Evolutionary conservation across 2,329 filamentous ascomycete genomes (phyloP), one percentile per base, ranked within the genome.

Genomic region (Ophiocordyceps robertsii): DNA sequence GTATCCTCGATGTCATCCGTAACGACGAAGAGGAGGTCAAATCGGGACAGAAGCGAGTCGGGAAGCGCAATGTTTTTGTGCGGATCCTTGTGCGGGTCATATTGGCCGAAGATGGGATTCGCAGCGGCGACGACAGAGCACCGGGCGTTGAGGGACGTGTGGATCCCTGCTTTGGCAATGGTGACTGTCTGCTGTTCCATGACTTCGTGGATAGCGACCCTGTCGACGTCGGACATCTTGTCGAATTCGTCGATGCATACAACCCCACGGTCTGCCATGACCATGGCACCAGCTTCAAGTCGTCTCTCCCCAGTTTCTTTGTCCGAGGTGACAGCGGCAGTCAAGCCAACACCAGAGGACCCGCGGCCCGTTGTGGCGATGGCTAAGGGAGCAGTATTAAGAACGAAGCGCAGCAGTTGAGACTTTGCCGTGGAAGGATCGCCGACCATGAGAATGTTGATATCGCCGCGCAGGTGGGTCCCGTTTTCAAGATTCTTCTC

Each of bases 161-260:
- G 92, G 45, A 98, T 98, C 50, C 92, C 92, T 1, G 92, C 92
- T 67, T 98, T 98, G 41, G 92, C 92, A 56, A 98, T 98, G 13
- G 92, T 98, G 46, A 98, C 92, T 0, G 92, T 98, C 65, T 98
- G 92, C 67, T 98, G 92, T 66, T 98, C 92, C 92, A 98, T 98
- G 51, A 98, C 92, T 84, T 98, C 92, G 75, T 98, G 92, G 53
- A 98, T 98, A 38, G 92, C 92, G 4, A 98, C 92, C 59, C 92
- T 80, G 63, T 98, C 92, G 44, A 96, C 82, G 58, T 98, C 92
- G 44, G 88, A 95, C 92, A 98, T 98, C 64, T 98, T 98, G 69
- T 98, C 92, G 53, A 98, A 98, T 57, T 98, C 92, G 59, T 98
- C 92, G 51, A 98, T 98, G 68, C 92, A 98, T 30, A 98, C 92